Percentiles rank a stretch among this genome's conserved stretches.
Conservation (phyloP, 768 basidiomycete species). For the Leccinum uliginosum region DNA sequence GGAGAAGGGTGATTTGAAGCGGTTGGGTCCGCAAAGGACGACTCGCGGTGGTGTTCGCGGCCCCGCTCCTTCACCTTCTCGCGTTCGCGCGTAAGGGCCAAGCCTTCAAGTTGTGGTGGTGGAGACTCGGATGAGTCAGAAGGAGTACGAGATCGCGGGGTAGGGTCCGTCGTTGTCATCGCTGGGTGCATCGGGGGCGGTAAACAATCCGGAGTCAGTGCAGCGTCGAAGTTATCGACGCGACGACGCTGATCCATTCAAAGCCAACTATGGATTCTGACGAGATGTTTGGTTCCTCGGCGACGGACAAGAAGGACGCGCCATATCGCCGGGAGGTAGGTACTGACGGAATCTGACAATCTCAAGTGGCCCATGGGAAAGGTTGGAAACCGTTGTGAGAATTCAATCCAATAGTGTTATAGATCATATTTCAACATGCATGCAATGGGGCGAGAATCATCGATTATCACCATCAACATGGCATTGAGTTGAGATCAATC, state of each 20-base stretch:
- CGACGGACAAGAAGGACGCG: slow-evolving; percentile 12
- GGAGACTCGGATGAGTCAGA: background rate
- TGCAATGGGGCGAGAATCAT: background rate
- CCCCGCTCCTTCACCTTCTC: slow-evolving; percentile 2
- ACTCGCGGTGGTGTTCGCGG: background rate
- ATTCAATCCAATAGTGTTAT: background rate
- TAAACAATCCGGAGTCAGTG: slow-evolving; percentile 3
- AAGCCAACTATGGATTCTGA: slow-evolving; percentile 20
- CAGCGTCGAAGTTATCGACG: no score
- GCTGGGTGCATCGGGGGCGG: slow-evolving; percentile 52
- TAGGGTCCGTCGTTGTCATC: slow-evolving; percentile 14
- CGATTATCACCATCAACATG: background rate
- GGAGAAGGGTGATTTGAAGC: background rate
- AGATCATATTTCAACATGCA: background rate
- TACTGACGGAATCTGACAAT: slow-evolving; percentile 36
- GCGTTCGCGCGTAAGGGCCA: slow-evolving; percentile 29
- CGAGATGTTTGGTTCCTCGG: background rate
- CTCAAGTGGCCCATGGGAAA: slow-evolving; percentile 58
- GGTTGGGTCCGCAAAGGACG: background rate
- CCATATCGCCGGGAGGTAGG: slow-evolving; percentile 13
- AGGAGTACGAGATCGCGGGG: slow-evolving; percentile 9
- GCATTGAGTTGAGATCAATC: background rate
- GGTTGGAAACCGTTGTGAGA: slow-evolving; percentile 45
- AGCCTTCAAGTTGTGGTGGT: no score
- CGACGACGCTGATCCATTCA: slow-evolving; percentile 12